phyloP scores from a whole-genome alignment of 2,329 filamentous ascomycete species.

The Aspergillus niger region DNA sequence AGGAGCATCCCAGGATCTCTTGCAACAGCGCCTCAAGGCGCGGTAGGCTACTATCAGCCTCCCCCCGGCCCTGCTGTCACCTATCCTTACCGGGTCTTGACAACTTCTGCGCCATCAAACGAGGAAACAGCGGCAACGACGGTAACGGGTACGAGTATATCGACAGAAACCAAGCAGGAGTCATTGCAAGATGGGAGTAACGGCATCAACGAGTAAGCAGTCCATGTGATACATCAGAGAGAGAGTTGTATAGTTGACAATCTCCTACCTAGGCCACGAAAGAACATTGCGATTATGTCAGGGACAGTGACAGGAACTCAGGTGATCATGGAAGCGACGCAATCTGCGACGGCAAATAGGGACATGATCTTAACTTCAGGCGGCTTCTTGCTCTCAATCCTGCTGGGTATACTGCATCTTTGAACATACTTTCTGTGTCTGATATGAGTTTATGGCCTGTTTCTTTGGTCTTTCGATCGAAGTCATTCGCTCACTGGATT shows the following conservation, averaged over 20 bases:
- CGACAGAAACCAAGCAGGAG: neutral
- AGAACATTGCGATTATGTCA: constrained; percentile 11
- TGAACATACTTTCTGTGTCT: neutral
- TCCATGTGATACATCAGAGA: neutral
- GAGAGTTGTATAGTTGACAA: neutral
- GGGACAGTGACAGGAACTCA: constrained; percentile 11
- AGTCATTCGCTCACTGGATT: neutral
- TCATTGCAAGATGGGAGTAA: neutral
- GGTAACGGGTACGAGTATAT: neutral
- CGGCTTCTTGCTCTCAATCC: neutral
- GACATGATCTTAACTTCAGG: neutral
- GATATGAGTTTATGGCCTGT: neutral
- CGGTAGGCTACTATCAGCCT: constrained; percentile 24
- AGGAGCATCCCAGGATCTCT: constrained; percentile 26
- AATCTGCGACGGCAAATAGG: constrained; percentile 8
- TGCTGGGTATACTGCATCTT: neutral
- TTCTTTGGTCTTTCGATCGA: neutral
- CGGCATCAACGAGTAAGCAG: neutral
- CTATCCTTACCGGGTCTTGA: neutral
- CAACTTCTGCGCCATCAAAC: neutral
- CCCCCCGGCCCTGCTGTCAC: constrained; percentile 19
- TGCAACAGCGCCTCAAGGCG: constrained; percentile 21
- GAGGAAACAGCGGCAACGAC: neutral
- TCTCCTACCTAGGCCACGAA: neutral
- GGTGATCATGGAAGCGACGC: constrained; percentile 9